Conservation (phyloP, 2,329 filamentous ascomycete species). For the Huntiella omanensis region DNA sequence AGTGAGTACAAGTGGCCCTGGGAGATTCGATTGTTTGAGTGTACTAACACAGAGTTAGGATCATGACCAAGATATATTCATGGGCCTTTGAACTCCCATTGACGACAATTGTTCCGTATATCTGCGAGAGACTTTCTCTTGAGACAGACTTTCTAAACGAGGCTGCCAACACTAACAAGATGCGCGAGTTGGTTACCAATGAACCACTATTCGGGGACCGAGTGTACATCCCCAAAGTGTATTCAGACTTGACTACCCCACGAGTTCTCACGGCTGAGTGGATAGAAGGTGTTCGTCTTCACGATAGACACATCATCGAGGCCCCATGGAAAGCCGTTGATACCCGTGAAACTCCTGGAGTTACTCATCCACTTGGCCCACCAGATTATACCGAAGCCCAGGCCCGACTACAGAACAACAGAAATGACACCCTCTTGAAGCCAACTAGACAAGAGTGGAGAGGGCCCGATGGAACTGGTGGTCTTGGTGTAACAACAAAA, state of each 20-base stretch:
- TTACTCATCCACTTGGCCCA: constrained; percentile 40
- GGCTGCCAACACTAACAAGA: constrained; percentile 68
- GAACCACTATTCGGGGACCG: constrained; percentile 60
- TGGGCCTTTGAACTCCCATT: constrained; percentile 85
- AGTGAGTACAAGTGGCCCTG: constrained; percentile 29
- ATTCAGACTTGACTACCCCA: constrained; percentile 62
- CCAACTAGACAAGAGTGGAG: constrained; percentile 65
- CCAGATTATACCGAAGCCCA: constrained; percentile 29
- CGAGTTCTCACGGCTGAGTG: constrained; percentile 89
- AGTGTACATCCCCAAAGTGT: constrained; percentile 77
- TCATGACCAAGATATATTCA: constrained; percentile 66
- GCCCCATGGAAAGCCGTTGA: constrained; percentile 61
- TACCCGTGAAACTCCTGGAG: constrained; percentile 59
- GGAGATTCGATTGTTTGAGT: neutral
- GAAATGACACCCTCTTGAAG: constrained; percentile 46
- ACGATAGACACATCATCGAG: constrained; percentile 74
- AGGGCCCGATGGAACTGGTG: constrained; percentile 52
- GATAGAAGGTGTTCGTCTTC: constrained; percentile 86
- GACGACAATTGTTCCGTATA: constrained; percentile 78
- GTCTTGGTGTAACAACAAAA: constrained; percentile 63
- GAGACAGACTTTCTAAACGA: constrained; percentile 94
- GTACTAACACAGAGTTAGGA: constrained; percentile 24
- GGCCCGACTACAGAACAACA: constrained; percentile 29
- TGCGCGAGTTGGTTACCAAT: constrained; percentile 55
- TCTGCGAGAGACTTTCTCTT: constrained; percentile 74